Conservation (phyloP, 352 stramenopile species). For the Phytophthora tentaculata region DNA sequence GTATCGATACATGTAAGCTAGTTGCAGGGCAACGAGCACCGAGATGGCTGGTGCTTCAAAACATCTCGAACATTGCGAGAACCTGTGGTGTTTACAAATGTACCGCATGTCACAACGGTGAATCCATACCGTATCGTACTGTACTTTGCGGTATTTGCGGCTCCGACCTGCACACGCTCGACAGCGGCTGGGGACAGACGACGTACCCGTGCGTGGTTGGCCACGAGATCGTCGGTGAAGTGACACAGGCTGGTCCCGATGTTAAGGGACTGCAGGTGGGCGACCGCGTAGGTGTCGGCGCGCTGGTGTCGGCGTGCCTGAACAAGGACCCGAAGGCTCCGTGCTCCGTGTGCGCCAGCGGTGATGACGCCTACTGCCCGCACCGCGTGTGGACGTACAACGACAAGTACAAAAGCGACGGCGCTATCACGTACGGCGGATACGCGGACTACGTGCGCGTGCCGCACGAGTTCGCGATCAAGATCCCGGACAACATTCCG, state of each 20-base stretch:
- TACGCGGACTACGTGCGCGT: conserved; percentile 80
- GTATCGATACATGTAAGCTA: too few species aligned
- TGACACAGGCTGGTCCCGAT: conserved; percentile 41
- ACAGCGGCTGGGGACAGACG: conserved; percentile 53
- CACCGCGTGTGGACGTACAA: conserved; percentile 60
- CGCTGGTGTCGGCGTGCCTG: conserved; percentile 53
- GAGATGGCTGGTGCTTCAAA: too few species aligned
- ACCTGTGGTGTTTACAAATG: too few species aligned
- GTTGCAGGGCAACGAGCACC: too few species aligned
- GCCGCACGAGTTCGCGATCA: conserved; percentile 64
- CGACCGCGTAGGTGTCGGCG: conserved; percentile 33
- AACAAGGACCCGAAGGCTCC: conserved; percentile 10
- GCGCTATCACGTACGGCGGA: conserved; percentile 51
- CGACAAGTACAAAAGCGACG: conserved; percentile 48
- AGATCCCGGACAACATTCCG: conserved; percentile 73
- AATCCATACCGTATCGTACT: too few species aligned
- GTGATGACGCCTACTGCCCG: conserved; percentile 69
- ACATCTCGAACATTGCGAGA: too few species aligned
- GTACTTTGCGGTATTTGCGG: conserved; percentile 12
- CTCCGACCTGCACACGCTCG: conserved; percentile 46
- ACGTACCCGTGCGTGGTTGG: conserved; percentile 53
- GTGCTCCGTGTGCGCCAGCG: conserved; percentile 50
- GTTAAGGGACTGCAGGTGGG: conserved; percentile 75
- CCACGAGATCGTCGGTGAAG: conserved; percentile 64
- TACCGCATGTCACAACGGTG: too few species aligned